Base-by-base conservation (phyloP, 2,329 filamentous ascomycete species). In the Dactylellina haptotyla region DNA sequence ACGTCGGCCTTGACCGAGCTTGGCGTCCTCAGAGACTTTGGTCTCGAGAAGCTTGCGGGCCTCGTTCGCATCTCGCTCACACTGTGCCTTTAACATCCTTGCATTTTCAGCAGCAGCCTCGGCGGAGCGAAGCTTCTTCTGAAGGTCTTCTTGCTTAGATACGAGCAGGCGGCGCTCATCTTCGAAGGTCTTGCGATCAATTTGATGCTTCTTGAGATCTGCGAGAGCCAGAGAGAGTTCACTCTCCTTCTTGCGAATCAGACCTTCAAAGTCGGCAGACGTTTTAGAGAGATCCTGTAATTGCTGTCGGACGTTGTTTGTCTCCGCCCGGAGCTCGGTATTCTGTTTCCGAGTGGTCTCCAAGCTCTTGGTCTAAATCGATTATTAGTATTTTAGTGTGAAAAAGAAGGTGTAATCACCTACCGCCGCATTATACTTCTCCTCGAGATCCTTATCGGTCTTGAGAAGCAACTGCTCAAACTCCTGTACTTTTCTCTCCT, bases 261-360 rank as follows among this genome's bases (percentile, higher is more conserved):
- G 86, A 78, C 98, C 94, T 81, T 99, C 95, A 76, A 97, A 98
- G 79, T 93, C 92, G 0, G 93, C 96, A 0, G 94, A 97, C 0
- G 94, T 97, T 53, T 92, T 89, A 0, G 95, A 95, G 16, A 99
- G 84, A 76, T 97, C 89, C 0, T 90, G 87, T 59, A 99, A 88
- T 78, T 97, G 93, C 77, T 93, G 87, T 61, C 96, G 90, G 50
- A 96, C 87, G 46, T 90, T 88, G 10, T 88, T 87, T 77, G 96
- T 96, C 79, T 99, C 94, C 3, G 89, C 88, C 1, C 88, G 81
- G 0, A 97, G 85, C 18, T 92, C 89, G 58, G 89, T 88, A 77
- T 96, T 88, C 76, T 92, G 89, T 69, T 87, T 85, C 79, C 89
- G 92, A 28, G 88, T 85, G 8, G 86, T 84, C 59, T 93, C 88